phyloP scores from a whole-genome alignment of 2,329 filamentous ascomycete species.

The Colletotrichum ledebouriae region DNA sequence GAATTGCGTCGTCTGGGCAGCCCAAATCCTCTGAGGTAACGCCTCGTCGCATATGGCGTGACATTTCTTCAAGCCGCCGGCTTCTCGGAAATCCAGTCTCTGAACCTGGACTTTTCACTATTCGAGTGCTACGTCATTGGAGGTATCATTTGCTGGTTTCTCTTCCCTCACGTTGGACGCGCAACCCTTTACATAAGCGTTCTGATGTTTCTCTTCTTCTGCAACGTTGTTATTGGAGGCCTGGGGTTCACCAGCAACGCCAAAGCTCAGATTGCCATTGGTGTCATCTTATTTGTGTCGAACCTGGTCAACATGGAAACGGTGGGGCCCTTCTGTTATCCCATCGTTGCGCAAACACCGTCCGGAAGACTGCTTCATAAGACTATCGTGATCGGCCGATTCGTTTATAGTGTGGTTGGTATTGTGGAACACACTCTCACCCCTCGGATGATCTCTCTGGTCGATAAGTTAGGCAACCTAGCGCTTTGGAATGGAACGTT shows the following conservation, averaged over 20 bases:
- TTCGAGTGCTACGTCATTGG: slow-evolving; percentile 57
- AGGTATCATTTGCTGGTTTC: slow-evolving; percentile 55
- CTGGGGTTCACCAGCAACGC: slow-evolving; percentile 45
- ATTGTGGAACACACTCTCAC: slow-evolving; percentile 55
- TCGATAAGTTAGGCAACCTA: slow-evolving; percentile 23
- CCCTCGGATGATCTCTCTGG: slow-evolving; percentile 54
- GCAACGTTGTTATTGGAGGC: slow-evolving; percentile 52
- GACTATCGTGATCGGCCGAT: slow-evolving; percentile 60
- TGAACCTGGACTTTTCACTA: slow-evolving; percentile 55
- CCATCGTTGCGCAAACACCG: slow-evolving; percentile 58
- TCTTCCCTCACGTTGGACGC: slow-evolving; percentile 55
- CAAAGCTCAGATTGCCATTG: slow-evolving; percentile 46
- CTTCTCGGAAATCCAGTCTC: slow-evolving; percentile 52
- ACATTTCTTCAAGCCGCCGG: too few species aligned
- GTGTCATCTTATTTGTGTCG: slow-evolving; percentile 49
- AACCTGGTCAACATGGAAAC: slow-evolving; percentile 52
- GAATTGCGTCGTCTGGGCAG: slow-evolving; percentile 42
- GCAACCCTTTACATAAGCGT: slow-evolving; percentile 57
- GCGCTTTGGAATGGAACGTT: too few species aligned
- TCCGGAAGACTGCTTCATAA: slow-evolving; percentile 61
- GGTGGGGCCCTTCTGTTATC: slow-evolving; percentile 57
- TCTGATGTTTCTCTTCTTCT: slow-evolving; percentile 54
- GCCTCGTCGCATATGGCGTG: too few species aligned
- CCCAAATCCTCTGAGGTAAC: too few species aligned
- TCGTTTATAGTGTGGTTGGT: slow-evolving; percentile 56